phyloP scores from a whole-genome alignment of 2,329 filamentous ascomycete genomes.

The Allantophomopsis lycopodina region DNA sequence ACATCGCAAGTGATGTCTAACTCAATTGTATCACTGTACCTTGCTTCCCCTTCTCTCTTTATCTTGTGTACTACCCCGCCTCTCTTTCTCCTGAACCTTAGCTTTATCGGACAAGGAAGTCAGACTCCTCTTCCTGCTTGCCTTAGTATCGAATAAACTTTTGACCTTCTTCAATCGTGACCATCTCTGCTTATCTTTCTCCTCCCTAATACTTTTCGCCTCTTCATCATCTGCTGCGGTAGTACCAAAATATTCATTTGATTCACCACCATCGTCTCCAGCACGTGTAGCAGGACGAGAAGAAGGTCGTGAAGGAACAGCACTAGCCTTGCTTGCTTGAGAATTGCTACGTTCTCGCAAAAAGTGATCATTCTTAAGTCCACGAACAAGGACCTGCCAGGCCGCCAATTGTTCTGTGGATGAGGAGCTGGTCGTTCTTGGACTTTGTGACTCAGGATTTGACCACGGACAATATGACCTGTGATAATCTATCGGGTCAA shows the following conservation, averaged over 20 bases:
- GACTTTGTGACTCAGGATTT: constrained; percentile 46
- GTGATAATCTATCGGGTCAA: constrained; percentile 61
- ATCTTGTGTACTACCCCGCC: no score
- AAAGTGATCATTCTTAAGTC: constrained; percentile 40
- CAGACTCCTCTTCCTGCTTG: constrained; percentile 29
- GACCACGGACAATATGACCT: constrained; percentile 78
- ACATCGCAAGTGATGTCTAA: no score
- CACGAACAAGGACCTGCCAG: constrained; percentile 40
- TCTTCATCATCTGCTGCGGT: constrained; percentile 9
- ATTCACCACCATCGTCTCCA: constrained; percentile 11
- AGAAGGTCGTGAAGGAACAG: not conserved
- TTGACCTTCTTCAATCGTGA: constrained; percentile 57
- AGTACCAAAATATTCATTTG: no score
- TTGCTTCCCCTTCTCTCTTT: no score
- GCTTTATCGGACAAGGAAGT: not conserved
- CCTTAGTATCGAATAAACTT: constrained; percentile 56
- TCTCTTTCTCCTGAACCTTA: not conserved
- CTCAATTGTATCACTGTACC: no score
- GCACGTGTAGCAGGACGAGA: constrained; percentile 2
- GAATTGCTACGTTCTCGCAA: constrained; percentile 6
- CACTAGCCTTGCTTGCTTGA: constrained; percentile 1
- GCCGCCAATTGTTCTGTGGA: constrained; percentile 26
- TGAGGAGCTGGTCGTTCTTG: constrained; percentile 13
- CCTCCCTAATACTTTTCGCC: constrained; percentile 29
- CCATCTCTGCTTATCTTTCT: constrained; percentile 62